Conservation (phyloP, 2,329 filamentous ascomycete genomes). For the Salinomyces thailandicus region DNA sequence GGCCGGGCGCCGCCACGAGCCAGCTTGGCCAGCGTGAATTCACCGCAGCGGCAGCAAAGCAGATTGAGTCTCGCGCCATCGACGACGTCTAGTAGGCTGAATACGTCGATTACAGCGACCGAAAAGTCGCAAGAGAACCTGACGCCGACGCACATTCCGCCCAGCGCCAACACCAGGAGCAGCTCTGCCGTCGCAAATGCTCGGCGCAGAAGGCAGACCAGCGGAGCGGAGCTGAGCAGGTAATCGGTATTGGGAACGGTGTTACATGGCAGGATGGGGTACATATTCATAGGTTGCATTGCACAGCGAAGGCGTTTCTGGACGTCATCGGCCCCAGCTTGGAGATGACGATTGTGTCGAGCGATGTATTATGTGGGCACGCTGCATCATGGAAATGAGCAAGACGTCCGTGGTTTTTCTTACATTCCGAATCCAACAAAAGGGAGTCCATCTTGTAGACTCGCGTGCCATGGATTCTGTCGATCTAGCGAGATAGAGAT, state of each 20-base stretch:
- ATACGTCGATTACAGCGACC: conserved; percentile 2
- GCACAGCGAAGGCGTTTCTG: background rate
- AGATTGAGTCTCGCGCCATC: conserved; percentile 18
- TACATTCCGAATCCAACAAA: no score
- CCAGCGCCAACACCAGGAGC: conserved; percentile 10
- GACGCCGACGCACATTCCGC: conserved; percentile 20
- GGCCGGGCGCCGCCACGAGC: conserved; percentile 6
- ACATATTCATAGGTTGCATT: no score
- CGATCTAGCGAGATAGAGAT: no score
- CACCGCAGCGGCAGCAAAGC: conserved; percentile 9
- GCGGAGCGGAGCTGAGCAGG: conserved; percentile 5
- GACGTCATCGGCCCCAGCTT: no score
- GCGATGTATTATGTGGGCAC: no score
- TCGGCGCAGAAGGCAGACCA: conserved; percentile 12
- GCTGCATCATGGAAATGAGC: no score
- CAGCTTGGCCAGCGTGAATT: conserved; percentile 9
- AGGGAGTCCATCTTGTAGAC: no score
- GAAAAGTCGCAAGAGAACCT: conserved; percentile 6
- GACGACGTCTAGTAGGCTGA: background rate
- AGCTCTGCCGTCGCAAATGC: conserved; percentile 10
- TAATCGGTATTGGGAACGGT: background rate
- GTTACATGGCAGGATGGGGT: no score
- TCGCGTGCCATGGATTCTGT: no score
- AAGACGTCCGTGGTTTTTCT: no score
- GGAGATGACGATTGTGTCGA: no score